Conservation (phyloP, 805 yeast species). For the Spathaspora boniae region DNA sequence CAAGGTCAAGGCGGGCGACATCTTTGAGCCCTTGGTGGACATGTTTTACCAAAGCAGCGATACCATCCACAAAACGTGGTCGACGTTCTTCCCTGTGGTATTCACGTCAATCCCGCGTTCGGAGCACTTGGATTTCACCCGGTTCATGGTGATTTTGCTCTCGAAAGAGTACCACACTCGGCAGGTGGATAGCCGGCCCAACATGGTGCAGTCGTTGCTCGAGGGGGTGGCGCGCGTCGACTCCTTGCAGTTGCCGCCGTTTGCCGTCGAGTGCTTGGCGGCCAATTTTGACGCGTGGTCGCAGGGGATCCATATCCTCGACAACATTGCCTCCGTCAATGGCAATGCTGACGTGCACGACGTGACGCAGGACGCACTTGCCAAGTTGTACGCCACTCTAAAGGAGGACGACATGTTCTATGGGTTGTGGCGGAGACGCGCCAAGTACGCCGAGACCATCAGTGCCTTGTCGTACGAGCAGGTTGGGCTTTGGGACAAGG, state of each 20-base stretch:
- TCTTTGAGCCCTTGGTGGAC: constrained; percentile 71
- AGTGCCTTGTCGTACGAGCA: constrained; percentile 93
- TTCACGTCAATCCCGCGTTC: constrained; percentile 71
- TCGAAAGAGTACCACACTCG: constrained; percentile 92
- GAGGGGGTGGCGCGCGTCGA: constrained; percentile 79
- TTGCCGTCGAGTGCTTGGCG: constrained; percentile 84
- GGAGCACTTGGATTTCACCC: constrained; percentile 80
- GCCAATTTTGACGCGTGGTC: constrained; percentile 89
- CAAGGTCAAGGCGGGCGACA: constrained; percentile 49
- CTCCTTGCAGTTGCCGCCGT: constrained; percentile 84
- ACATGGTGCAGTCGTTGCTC: constrained; percentile 78
- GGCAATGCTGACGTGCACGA: constrained; percentile 77
- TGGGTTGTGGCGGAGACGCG: constrained; percentile 96
- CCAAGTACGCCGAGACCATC: constrained; percentile 89
- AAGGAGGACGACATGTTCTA: constrained; percentile 97
- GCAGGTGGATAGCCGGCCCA: constrained; percentile 81
- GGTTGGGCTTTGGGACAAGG: constrained; percentile 91
- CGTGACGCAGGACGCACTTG: constrained; percentile 83
- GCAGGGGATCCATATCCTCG: constrained; percentile 80
- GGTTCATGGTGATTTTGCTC: constrained; percentile 70
- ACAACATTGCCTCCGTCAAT: constrained; percentile 62
- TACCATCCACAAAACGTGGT: constrained; percentile 81
- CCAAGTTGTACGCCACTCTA: constrained; percentile 81
- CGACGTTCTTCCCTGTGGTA: constrained; percentile 75
- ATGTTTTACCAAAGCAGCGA: constrained; percentile 78